These are phyloP conservation scores for Populus euphratica DNA, from an alignment of 345 rosid species.

Conservation along the genomic window DNA sequence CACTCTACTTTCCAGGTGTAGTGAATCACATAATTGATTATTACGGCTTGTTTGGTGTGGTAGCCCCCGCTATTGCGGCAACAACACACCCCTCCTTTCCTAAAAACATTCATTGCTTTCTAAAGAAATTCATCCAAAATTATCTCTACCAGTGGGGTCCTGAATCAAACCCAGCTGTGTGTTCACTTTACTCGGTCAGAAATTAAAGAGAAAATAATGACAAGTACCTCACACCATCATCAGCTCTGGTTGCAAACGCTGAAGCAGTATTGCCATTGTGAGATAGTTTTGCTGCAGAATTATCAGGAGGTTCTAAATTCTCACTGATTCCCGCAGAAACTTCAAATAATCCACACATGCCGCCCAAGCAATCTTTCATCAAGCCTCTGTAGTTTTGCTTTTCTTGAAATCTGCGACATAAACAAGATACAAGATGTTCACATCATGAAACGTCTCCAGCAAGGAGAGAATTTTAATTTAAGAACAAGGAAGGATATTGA, in stretches of 20 bases:
- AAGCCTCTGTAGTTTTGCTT: conserved; percentile 57
- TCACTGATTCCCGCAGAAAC: conserved; percentile 18
- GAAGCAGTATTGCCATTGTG: conserved; percentile 25
- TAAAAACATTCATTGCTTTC: neutral
- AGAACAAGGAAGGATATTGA: neutral
- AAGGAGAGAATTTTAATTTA: neutral
- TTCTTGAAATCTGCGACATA: conserved; percentile 65
- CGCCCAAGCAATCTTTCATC: conserved; percentile 59
- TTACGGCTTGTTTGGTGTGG: neutral
- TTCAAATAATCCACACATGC: conserved; percentile 44
- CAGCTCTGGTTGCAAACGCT: conserved; percentile 56
- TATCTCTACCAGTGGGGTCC: conserved; percentile 70
- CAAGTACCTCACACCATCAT: conserved; percentile 70
- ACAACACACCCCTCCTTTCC: neutral
- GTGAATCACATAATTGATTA: neutral
- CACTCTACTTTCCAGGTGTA: neutral
- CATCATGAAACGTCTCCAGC: neutral
- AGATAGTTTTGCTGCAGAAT: conserved; percentile 22
- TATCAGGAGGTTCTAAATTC: conserved; percentile 15
- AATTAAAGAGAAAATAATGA: conserved; percentile 8
- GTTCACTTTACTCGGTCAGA: neutral
- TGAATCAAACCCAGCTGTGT: conserved; percentile 29
- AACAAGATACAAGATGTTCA: neutral
- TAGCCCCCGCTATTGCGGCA: too few relatives aligned
- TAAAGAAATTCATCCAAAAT: conserved; percentile 45